These are phyloP conservation scores for Iris pallida DNA, from an alignment of 116 monocot species.

Conservation along the genomic window DNA sequence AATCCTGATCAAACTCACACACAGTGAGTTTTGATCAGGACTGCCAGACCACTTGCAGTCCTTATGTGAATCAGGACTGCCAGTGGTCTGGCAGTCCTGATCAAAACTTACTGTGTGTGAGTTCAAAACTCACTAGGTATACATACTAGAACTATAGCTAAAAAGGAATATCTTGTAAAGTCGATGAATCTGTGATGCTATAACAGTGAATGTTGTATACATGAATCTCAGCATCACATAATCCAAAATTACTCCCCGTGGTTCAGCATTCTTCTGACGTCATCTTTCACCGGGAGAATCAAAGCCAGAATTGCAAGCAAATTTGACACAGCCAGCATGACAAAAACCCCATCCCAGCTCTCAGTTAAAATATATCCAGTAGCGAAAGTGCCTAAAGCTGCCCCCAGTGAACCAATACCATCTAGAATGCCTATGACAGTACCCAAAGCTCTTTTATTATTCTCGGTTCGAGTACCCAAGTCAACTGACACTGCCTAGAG, in stretches of 20 bases:
- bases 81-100: too few species aligned
- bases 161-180: too few species aligned
- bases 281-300: slow-evolving; percentile 67
- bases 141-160: too few species aligned
- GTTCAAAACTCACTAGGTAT: too few species aligned
- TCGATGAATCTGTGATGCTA: too few species aligned
- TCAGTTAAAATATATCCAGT: slow-evolving; percentile 87
- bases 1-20: too few species aligned
- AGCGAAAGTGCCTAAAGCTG: slow-evolving; percentile 80
- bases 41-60: too few species aligned
- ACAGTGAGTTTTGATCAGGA: too few species aligned
- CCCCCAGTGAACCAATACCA: slow-evolving; percentile 91
- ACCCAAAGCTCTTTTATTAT: slow-evolving; percentile 75
- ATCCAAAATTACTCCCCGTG: slow-evolving; percentile 5
- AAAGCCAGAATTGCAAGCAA: slow-evolving; percentile 63
- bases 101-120: too few species aligned
- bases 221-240: not conserved
- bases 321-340: slow-evolving; percentile 71
- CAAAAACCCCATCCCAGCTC: slow-evolving; percentile 84
- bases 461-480: slow-evolving; percentile 71
- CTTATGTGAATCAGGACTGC: too few species aligned
- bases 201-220: too few species aligned
- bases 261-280: slow-evolving; percentile 30
- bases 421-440: slow-evolving; percentile 98
- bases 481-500: slow-evolving; percentile 87